Base-by-base conservation (phyloP, 768 basidiomycete genomes). In the Gymnopilus junonius region DNA sequence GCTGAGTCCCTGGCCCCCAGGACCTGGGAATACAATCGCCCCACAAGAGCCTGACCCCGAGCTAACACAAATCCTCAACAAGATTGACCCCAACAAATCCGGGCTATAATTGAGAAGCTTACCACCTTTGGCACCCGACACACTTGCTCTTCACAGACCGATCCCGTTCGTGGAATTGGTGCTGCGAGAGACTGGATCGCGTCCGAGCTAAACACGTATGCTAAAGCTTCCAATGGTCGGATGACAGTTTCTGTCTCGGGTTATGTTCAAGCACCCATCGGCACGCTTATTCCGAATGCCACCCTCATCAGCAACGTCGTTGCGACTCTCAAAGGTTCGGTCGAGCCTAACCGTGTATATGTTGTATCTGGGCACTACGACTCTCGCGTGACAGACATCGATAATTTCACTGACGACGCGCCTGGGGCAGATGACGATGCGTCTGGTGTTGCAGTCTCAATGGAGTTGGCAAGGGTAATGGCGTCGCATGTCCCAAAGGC, bases 161-260 rank as follows among this genome's bases (percentile, higher is more conserved):
- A 85, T 66, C 82, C 84, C 17, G 68, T 71, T 10, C 80, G 84
- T 35, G 84, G 84, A 0, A 84, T 87, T 39, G 84, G 85, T 43
- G 85, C 84, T 6, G 82, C 85, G 17, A 72, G 83, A 29, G 83
- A 85, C 72, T 87, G 84, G 85, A 81, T 85, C 65, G 82, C 81
- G 3, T 67, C 78, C 4, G 74, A 85, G 69, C 78, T 85, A 79
- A 76, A 69, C 27, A 63, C 70, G 8, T 76, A 75, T 46, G 80
- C 80, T 1, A 73, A 74, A 11, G 64, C 77, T 48, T 80, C 82
- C 42, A 69, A 74, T 55, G 75, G 80, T 43, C 73, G 81, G 50
- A 78, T 82, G 77, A 75, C 75, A 6, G 80, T 87, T 35, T 68
- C 75, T 8, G 80, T 83, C 17, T 81, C 77, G 8, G 80, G 78